Base-by-base conservation (phyloP, 768 basidiomycete species). In the Phanerochaete sordida region DNA sequence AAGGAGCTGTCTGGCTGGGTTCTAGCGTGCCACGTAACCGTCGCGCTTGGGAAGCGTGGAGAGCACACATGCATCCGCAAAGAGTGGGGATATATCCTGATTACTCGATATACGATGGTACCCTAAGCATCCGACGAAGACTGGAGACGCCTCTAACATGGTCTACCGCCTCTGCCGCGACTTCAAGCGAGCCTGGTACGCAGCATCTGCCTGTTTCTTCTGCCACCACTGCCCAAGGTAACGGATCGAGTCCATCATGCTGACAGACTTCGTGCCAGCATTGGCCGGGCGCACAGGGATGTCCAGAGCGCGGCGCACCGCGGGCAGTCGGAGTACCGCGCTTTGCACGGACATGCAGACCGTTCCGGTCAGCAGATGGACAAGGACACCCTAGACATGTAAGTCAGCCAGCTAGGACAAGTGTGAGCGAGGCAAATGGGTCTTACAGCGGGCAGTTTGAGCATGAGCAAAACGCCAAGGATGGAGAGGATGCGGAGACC, bases 371-470 rank as follows among this genome's bases (percentile, higher is more conserved):
- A 80, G 69, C 73, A 87, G 76, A 72, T 86, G 84, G 58, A 88
- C 65, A 62, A 84, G 76, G 47, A 87, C 66, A 13, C 83, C 87
- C 85, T 88, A 5, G 16, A 61, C 11, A 35, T 55, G 49, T 28
- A 55, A 21, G 4, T 46, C 13, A 13, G 16, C 44, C 7, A 26
- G 19, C 33, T 48, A 19, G 21, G 27, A 60, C 47, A 37, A 44
- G 30, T 13, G 33, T 21, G 21, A 45, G 46, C 27, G n/a, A 56
- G 39, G 23, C 5, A 31, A 44, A 45, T 12, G 11, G 76, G 88
- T 67, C 88, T 67, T 72, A 92, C 93, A 1, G 84, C 75, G 28
- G 92, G 86, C 69, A 95, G 82, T 56, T 73, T 74, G 16, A 75
- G 74, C 74, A 86, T 78, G 66, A 86, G 72, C 49, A 81, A 77